phyloP scores from a whole-genome alignment of 495 filamentous ascomycete genomes.

The Daldinia bambusicola region DNA sequence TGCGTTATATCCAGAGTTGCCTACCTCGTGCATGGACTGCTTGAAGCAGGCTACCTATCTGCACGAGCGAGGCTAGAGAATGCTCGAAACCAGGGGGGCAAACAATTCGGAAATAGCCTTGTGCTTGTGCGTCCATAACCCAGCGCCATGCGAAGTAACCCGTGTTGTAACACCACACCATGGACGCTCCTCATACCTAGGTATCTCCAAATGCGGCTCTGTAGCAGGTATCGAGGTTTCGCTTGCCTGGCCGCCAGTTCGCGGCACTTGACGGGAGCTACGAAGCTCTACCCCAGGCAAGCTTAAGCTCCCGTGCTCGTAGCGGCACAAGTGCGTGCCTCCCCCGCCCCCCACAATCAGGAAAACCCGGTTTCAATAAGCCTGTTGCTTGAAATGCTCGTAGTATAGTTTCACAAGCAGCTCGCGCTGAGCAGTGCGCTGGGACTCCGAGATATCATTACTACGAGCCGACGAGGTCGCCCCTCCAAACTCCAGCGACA shows the following conservation, averaged over 20 bases:
- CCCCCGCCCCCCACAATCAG: neutral
- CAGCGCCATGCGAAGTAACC: neutral
- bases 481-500: slow-evolving; percentile 23
- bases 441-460: slow-evolving; percentile 28
- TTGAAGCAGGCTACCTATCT: slow-evolving; percentile 1
- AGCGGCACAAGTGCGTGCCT: neutral
- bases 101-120: slow-evolving; percentile 19
- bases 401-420: slow-evolving; percentile 35
- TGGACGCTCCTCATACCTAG: too few species aligned
- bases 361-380: slow-evolving; percentile 12
- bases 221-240: neutral
- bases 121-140: slow-evolving; percentile 12
- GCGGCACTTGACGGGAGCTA: neutral
- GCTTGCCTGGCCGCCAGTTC: neutral
- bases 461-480: neutral
- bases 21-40: neutral
- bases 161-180: slow-evolving; percentile 4
- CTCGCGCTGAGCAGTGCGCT: slow-evolving; percentile 41
- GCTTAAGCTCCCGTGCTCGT: neutral
- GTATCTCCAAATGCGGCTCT: neutral
- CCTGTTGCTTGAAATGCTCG: slow-evolving; percentile 35
- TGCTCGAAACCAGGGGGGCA: slow-evolving; percentile 5
- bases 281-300: neutral
- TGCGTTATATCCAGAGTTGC: neutral
- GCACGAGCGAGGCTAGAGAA: slow-evolving; percentile 14